phyloP scores from a whole-genome alignment of 495 filamentous ascomycete species.

The Hapsidospora chrysogenum region DNA sequence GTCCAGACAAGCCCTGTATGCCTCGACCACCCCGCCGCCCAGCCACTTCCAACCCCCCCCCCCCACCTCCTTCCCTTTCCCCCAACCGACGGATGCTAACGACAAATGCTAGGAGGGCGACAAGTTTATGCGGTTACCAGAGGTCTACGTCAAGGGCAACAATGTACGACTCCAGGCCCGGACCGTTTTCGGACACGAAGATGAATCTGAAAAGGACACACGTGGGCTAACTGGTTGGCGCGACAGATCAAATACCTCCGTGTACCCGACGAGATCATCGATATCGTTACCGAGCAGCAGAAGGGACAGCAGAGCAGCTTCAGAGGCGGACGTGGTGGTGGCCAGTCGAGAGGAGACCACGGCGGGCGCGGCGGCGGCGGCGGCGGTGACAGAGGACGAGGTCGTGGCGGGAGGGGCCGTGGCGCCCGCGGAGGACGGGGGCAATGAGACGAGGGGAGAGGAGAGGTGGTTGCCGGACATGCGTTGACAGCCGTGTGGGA shows the following conservation, averaged over 20 bases:
- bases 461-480: too few relatives aligned
- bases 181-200: too few relatives aligned
- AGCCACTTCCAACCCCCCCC: neutral
- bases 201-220: too few relatives aligned
- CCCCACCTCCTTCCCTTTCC: too few relatives aligned
- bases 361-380: constrained; percentile 37
- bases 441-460: neutral
- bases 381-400: constrained; percentile 35
- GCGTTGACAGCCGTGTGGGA: too few relatives aligned
- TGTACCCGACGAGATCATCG: constrained; percentile 89
- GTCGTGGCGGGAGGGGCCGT: constrained; percentile 19
- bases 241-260: constrained; percentile 92
- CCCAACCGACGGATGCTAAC: constrained; percentile 1
- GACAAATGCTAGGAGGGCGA: constrained; percentile 51
- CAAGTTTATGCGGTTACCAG: constrained; percentile 75
- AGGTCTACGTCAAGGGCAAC: constrained; percentile 92
- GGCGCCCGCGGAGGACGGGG: too few relatives aligned
- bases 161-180: too few relatives aligned
- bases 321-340: constrained; percentile 53
- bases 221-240: neutral
- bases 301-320: constrained; percentile 43
- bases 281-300: constrained; percentile 80
- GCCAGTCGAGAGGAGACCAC: constrained; percentile 44
- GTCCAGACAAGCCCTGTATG: constrained; percentile 79
- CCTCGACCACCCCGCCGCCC: constrained; percentile 2